These are phyloP conservation scores for Magnolia officinalis DNA, from an alignment of 164 flowering plant species.

Conservation along the genomic window DNA sequence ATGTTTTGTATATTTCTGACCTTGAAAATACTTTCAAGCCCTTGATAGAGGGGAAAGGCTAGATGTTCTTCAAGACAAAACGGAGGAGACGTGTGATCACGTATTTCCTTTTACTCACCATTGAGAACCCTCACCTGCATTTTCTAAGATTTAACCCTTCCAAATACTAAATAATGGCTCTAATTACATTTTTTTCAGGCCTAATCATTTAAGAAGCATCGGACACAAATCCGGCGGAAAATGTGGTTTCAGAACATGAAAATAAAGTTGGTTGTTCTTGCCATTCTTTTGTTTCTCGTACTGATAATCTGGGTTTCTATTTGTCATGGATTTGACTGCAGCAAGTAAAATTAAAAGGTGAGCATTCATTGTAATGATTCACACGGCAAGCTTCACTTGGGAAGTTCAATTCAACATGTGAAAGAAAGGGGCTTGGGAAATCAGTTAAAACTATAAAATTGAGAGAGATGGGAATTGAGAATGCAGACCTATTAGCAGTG, in stretches of 20 bases:
- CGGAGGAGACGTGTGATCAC: constrained; percentile 58
- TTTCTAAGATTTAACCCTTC: neutral
- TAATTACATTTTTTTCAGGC: constrained; percentile 50
- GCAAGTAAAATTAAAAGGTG: constrained; percentile 31
- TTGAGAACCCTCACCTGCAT: neutral
- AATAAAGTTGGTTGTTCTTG: constrained; percentile 81
- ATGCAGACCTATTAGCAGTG: too few species aligned
- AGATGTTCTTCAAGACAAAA: constrained; percentile 59
- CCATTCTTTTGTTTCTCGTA: constrained; percentile 62
- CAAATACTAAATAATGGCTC: neutral
- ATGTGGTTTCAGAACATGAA: constrained; percentile 97
- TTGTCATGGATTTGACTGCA: constrained; percentile 82
- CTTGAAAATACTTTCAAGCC: constrained; percentile 39
- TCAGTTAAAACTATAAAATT: neutral
- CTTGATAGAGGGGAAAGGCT: constrained; percentile 72
- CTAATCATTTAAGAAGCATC: constrained; percentile 56
- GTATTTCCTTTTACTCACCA: neutral
- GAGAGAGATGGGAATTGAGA: neutral
- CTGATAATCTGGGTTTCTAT: constrained; percentile 75
- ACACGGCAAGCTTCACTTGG: neutral
- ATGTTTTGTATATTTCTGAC: neutral
- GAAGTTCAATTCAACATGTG: neutral
- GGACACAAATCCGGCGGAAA: constrained; percentile 66
- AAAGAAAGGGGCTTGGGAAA: neutral
- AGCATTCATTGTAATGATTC: neutral